Conservation (phyloP, 805 yeast species). For the Starmerella cellae region DNA sequence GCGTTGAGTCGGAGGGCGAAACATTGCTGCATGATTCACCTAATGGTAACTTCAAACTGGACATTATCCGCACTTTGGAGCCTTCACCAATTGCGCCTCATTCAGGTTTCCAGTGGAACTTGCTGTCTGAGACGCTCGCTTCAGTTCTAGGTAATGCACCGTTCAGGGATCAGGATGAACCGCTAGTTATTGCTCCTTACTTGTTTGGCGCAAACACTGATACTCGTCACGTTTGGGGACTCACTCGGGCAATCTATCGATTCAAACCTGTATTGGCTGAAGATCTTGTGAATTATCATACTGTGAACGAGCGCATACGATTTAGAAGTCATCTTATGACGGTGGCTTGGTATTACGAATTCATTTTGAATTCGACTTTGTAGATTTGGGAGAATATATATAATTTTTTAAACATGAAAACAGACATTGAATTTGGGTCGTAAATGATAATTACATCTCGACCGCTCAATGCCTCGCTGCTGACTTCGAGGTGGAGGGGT, state of each 20-base stretch:
- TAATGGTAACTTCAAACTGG: conserved; percentile 34
- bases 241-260: conserved; percentile 49
- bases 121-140: conserved; percentile 49
- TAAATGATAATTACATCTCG: no score
- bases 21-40: conserved; percentile 22
- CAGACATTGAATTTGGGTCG: no score
- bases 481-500: no score
- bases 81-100: conserved; percentile 46
- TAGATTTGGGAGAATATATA: no score
- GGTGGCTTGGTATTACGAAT: conserved; percentile 26
- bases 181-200: conserved; percentile 38
- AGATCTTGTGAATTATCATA: conserved; percentile 35
- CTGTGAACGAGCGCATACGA: conserved; percentile 46
- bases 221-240: conserved; percentile 50
- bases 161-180: conserved; percentile 20
- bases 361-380: conserved; percentile 21
- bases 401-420: no score
- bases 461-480: no score
- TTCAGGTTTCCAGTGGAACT: conserved; percentile 35
- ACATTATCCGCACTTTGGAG: conserved; percentile 27
- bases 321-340: conserved; percentile 39
- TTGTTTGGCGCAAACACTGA: conserved; percentile 62
- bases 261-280: conserved; percentile 38
- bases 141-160: conserved; percentile 30
- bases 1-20: conserved; percentile 31